These are phyloP conservation scores for Eragrostis nindensis DNA, from an alignment of 176 grass and related monocot species.

Conservation along the genomic window DNA sequence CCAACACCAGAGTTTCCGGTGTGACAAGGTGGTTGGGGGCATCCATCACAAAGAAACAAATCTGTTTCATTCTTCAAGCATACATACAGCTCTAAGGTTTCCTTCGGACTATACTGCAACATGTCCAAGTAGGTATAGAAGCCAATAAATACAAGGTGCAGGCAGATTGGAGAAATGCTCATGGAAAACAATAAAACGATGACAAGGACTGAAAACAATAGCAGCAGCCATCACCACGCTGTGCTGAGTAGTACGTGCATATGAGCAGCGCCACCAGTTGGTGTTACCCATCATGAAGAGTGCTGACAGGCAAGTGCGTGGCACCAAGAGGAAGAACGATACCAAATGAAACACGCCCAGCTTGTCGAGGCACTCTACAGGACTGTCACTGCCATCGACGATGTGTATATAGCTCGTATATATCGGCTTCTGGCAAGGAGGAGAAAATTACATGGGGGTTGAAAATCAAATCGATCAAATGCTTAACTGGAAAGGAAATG, in stretches of 20 bases:
- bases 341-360: not conserved
- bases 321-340: not conserved
- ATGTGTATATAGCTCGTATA: no score
- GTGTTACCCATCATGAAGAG: not conserved
- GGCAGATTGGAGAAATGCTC: not conserved
- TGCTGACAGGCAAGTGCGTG: slow-evolving; percentile 13
- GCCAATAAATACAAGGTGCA: not conserved
- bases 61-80: not conserved
- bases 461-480: no score
- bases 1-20: not conserved
- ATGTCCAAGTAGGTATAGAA: not conserved
- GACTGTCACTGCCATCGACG: not conserved
- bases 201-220: slow-evolving; percentile 4
- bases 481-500: no score
- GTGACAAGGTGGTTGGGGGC: no score
- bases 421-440: no score
- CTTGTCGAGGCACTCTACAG: not conserved
- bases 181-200: not conserved
- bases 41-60: not conserved
- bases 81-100: not conserved
- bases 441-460: no score
- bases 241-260: not conserved
- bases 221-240: not conserved
- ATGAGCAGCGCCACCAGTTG: not conserved
- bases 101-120: not conserved